Percentiles rank a stretch among this genome's conserved stretches.
Conservation (phyloP, 2,329 filamentous ascomycete species). For the Fusarium piperis region DNA sequence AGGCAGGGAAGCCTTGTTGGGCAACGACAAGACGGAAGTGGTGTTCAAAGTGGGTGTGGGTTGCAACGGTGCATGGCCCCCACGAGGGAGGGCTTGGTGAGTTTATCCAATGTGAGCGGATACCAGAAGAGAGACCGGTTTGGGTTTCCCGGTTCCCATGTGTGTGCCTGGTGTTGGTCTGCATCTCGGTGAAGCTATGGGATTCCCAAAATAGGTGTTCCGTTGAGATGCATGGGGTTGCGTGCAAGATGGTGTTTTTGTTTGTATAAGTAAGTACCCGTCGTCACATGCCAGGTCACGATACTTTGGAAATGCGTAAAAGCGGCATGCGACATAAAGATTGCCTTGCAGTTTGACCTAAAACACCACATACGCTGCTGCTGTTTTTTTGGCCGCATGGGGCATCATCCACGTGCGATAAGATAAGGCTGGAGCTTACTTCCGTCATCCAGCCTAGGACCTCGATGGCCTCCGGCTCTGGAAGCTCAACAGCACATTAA, state of each 20-base stretch:
- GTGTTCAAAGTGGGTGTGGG: constrained; percentile 9
- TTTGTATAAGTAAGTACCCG: background rate
- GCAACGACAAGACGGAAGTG: constrained; percentile 2
- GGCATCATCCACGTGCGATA: constrained; percentile 44
- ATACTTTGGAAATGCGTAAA: background rate
- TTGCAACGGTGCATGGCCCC: constrained; percentile 14
- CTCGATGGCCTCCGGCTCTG: background rate
- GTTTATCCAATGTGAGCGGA: background rate
- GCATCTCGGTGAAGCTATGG: background rate
- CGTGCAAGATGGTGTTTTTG: background rate
- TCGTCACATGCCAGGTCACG: constrained; percentile 40
- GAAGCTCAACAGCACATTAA: constrained; percentile 20
- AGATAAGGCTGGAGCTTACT: constrained; percentile 41
- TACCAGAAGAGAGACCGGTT: background rate
- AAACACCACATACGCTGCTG: background rate
- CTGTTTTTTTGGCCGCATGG: background rate
- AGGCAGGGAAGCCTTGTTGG: constrained; percentile 26
- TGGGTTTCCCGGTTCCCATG: background rate
- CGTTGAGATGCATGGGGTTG: background rate
- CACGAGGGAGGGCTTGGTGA: background rate
- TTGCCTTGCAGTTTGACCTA: background rate
- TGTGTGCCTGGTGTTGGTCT: background rate
- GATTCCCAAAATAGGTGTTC: background rate
- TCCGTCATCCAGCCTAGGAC: constrained; percentile 35
- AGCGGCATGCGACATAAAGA: background rate